Base-by-base conservation (phyloP, 2,329 filamentous ascomycete genomes). In the Ophiobolus disseminans region DNA sequence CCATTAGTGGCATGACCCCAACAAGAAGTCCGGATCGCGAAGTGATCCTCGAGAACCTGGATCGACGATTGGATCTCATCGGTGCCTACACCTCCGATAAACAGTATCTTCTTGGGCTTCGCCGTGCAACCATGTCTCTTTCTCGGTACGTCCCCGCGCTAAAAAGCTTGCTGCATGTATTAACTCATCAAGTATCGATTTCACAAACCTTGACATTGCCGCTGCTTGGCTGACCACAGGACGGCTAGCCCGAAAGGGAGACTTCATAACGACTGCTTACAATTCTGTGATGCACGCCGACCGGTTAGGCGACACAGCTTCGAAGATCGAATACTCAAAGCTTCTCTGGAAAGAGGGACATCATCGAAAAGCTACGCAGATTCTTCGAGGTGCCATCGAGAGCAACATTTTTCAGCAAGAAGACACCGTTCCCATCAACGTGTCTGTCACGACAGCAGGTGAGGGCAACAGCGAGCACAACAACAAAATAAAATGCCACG, bases 301-400 rank as follows among this genome's bases (percentile, higher is more conserved):
- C 17, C 84, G 88, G 52, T 82, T 96, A 9, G 90, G 90, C 16
- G 91, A 96, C 59, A 86, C 89, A 49, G 90, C 90, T 2, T 91
- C 93, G 9, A 93, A 90, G 8, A 94, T 99, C 52, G 95, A 99
- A 70, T 93, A 99, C 70, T 91, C 94, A 2, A 87, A 92, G 51
- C 80, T 99, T 22, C 77, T 97, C 6, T 99, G 94, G 91, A 91
- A 89, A 61, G 91, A 97, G 69, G 90, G 91, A 0, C 89, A 97
- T 65, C 91, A 93, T 68, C 85, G 94, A 51, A 96, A 97, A 73
- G 95, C 94, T 1, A 99, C 99, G 52, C 91, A 96, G 61, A 89
- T 88, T 37, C 80, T 99, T 3, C 87, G 96, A 65, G 86, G 90
- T 35, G 92, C 93, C 17, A 96, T 99, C 56, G 83, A 86, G 37